Base-by-base conservation (phyloP, 1,284 basidiomycete species). In the Puccinia hordei region DNA sequence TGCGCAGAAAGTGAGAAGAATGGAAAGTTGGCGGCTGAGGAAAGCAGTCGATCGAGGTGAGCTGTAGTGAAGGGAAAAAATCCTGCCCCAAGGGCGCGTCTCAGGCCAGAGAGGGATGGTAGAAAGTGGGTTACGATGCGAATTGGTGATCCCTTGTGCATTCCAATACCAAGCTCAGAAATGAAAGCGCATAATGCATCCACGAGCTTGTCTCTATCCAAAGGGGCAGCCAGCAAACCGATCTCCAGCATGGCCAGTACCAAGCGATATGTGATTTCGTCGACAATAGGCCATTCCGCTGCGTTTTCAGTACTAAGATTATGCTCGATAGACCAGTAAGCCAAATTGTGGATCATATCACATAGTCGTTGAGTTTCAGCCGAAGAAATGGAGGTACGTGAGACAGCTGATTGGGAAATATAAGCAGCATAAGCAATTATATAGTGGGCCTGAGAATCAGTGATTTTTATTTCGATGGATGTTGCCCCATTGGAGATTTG, bases 351-450 rank as follows among this genome's bases (percentile, higher is more conserved):
- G 44, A 80, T 61, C 61, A 80, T 63, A 41, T 73, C 57, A 30
- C 49, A 57, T 33, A 80, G 44, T 15, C 44, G 27, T 63, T 80
- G 51, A 51, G 73, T 68, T 49, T 69, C 69, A 8, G 24, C n/a
- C 6, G 49, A 59, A 59, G 44, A 53, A 49, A 79, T 30, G 10
- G 53, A 69, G 41, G 44, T 49, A 24, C 66, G 65, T 15, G 49
- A 41, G 46, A 57, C 53, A 46, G 76, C 76, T n/a, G 76, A 79
- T 53, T 72, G 69, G n/a, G 78, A 72, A 22, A 80, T 69, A 19
- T 80, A 80, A 22, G 61, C 57, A 46, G 78, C 78, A 63, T 73
- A 80, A 27, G 78, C 78, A 49, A 80, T 73, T 30, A 80, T 51
- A 63, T 63, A 63, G n/a, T 73, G 59, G 13, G 78, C 78, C 15